Evolutionary conservation across 2,329 filamentous ascomycete species (phyloP).

Genomic region (Trichoderma lentiforme): DNA sequence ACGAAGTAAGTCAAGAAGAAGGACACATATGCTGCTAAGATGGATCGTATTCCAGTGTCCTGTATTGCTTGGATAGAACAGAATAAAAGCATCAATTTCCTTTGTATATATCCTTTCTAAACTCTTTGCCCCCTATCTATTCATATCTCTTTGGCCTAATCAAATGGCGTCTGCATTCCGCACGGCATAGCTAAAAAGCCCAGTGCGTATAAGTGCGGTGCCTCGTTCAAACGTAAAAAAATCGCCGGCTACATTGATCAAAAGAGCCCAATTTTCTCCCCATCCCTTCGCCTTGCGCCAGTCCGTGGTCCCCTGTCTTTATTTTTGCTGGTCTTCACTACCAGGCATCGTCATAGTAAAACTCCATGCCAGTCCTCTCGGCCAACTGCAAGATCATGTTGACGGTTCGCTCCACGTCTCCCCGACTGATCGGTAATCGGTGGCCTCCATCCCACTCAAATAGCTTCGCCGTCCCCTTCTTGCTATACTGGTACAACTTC

Average conservation of each 20-base stretch:
- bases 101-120: background rate
- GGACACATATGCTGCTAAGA: background rate
- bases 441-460: slow-evolving; percentile 74
- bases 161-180: background rate
- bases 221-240: background rate
- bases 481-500: slow-evolving; percentile 58
- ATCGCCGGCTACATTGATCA: background rate
- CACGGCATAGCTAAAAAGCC: background rate
- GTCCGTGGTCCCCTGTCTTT: background rate
- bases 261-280: background rate
- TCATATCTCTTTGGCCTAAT: background rate
- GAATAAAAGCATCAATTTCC: background rate
- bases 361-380: slow-evolving; percentile 11
- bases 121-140: background rate
- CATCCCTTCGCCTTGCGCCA: background rate
- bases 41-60: background rate
- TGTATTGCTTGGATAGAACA: background rate
- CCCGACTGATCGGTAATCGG: slow-evolving; percentile 64
- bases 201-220: background rate
- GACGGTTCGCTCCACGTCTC: slow-evolving; percentile 54
- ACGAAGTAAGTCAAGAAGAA: background rate
- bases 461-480: slow-evolving; percentile 49
- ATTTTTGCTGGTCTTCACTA: background rate
- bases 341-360: background rate
- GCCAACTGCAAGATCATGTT: slow-evolving; percentile 29